Conservation (phyloP, 768 basidiomycete genomes). For the Tricholomella constricta region DNA sequence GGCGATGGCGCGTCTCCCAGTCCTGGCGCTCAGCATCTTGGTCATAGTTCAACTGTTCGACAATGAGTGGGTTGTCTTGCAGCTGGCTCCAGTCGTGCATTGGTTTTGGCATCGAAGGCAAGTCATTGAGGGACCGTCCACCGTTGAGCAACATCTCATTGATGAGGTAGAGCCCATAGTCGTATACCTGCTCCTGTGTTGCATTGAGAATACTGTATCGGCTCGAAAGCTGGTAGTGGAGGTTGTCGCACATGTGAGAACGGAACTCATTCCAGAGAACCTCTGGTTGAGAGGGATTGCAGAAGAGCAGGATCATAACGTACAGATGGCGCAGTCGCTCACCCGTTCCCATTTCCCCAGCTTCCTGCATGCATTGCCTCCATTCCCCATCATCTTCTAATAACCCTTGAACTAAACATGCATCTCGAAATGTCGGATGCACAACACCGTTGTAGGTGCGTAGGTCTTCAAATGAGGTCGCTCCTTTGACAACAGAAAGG, state of each 20-base stretch:
- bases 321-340: conserved; percentile 37
- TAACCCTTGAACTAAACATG: conserved; percentile 43
- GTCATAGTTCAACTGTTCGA: no score
- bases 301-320: conserved; percentile 35
- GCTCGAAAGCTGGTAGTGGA: conserved; percentile 22
- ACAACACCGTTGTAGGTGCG: conserved; percentile 14
- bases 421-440: conserved; percentile 36
- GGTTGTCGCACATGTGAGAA: conserved; percentile 43
- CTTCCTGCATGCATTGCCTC: conserved; percentile 40
- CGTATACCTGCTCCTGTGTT: conserved; percentile 35
- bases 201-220: conserved; percentile 11
- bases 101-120: conserved; percentile 34
- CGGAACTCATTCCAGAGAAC: conserved; percentile 41
- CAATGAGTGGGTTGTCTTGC: no score
- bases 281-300: conserved; percentile 30
- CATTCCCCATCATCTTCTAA: conserved; percentile 51
- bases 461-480: conserved; percentile 30
- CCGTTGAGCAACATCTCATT: conserved; percentile 24
- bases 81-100: no score
- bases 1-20: no score
- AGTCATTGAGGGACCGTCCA: conserved; percentile 25
- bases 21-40: no score
- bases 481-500: conserved; percentile 39
- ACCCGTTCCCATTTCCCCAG: conserved; percentile 39
- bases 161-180: conserved; percentile 42